These are phyloP conservation scores for Wickerhamomyces sp. DNA, from an alignment of 1,139 yeast genomes.

Conservation along the genomic window DNA sequence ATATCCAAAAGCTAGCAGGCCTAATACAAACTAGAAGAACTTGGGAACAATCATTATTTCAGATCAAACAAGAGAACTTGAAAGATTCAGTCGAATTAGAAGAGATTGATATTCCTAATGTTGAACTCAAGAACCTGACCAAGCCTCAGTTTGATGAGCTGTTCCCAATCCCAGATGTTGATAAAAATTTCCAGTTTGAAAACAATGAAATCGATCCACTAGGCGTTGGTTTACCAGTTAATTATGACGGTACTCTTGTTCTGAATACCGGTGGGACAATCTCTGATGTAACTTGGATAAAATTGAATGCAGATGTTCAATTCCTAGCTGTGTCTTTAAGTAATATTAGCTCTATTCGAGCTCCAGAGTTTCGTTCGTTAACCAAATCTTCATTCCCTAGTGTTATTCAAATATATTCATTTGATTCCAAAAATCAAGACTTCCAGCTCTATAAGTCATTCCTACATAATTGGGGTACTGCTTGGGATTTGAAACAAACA, in stretches of 20 bases:
- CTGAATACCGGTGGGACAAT: slow-evolving; percentile 54
- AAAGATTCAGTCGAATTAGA: slow-evolving; percentile 12
- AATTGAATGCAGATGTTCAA: slow-evolving; percentile 26
- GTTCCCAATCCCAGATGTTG: slow-evolving; percentile 8
- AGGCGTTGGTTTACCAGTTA: slow-evolving; percentile 14
- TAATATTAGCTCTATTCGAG: slow-evolving; percentile 27
- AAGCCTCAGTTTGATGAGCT: slow-evolving; percentile 13
- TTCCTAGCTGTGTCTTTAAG: slow-evolving; percentile 51
- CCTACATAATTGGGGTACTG: slow-evolving; percentile 49
- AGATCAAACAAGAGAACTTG: slow-evolving; percentile 21
- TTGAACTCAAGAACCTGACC: slow-evolving; percentile 7
- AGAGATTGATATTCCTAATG: slow-evolving; percentile 5
- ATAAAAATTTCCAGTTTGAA: slow-evolving; percentile 15
- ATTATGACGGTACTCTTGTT: slow-evolving; percentile 29
- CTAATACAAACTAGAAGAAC: slow-evolving; percentile 30
- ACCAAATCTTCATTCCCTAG: slow-evolving; percentile 35
- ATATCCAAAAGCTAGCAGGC: slow-evolving; percentile 28
- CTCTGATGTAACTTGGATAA: slow-evolving; percentile 53
- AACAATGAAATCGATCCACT: slow-evolving; percentile 22
- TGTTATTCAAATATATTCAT: slow-evolving; percentile 45
- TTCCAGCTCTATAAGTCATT: slow-evolving; percentile 31
- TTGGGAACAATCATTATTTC: slow-evolving; percentile 33
- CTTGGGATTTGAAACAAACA: slow-evolving; percentile 51
- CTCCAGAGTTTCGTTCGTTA: slow-evolving; percentile 30
- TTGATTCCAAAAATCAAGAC: slow-evolving; percentile 29